Base-by-base conservation (phyloP, 352 stramenopile species). In the Pythium vanterpoolii region DNA sequence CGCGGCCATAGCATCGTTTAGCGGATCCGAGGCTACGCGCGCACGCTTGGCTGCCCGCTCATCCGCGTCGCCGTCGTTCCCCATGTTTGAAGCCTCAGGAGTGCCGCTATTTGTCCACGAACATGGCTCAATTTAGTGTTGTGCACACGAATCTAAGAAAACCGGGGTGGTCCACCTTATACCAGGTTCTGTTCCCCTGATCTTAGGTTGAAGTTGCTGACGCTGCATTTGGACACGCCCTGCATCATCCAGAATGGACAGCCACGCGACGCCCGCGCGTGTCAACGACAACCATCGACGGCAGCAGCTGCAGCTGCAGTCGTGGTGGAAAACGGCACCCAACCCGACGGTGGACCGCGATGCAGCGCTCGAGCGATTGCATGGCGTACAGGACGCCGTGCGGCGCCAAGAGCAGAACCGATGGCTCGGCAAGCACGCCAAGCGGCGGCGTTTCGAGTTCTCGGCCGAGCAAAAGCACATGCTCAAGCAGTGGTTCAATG, bases 401-500 rank as follows among this genome's bases (percentile, higher is more conserved):
- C 64, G 73, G 23, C 71, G 74, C 13, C 71, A 77, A n/a, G 71
- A 90, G 36, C 78, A 89, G 70, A 87, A 88, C 43, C 64, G 60
- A 21, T 90, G 83, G 83, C 66, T 92, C 23, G 76, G 74, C 10
- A 86, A 86, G 31, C 76, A 77, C 55, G 78, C 77, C 56, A 90
- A 89, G 60, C 66, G 74, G 43, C 66, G 69, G 16, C 61, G 64
- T 7, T 87, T 87, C 45, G 77, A 86, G 68, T 92, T 90, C 57
- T 85, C 79, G 1, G 76, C 68, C 1, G 69, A 80, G 36, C 79
- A 92, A 46, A 92, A 90, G 62, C 69, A 72, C 34, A 92, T 90
- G 78, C 69, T 92, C 18, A 72, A 71, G 13, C 79, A 87, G 51
- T 92, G 83, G 83, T 92, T 92, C 58, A 71, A 92, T 24, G 74